These are phyloP conservation scores for Phytopythium kandeliae DNA, from an alignment of 352 stramenopile species.

Conservation along the genomic window DNA sequence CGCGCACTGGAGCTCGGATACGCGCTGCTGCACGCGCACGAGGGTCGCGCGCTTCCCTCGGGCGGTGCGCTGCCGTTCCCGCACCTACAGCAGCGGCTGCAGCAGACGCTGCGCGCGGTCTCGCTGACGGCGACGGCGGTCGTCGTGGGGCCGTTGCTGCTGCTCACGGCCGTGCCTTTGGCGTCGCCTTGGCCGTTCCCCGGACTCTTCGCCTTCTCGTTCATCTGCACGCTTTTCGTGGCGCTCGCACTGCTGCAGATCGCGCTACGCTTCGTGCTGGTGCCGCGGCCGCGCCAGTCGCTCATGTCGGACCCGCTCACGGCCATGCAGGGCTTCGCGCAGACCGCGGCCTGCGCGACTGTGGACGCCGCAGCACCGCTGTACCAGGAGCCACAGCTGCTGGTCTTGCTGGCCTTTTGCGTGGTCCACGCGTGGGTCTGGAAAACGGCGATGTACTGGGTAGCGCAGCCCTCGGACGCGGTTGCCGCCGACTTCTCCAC, in stretches of 20 bases:
- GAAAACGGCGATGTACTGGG: constrained; percentile 38
- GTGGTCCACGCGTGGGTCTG: constrained; percentile 43
- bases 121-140: constrained; percentile 20
- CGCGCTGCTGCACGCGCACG: constrained; percentile 29
- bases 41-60: background rate
- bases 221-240: constrained; percentile 18
- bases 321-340: constrained; percentile 18
- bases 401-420: constrained; percentile 34
- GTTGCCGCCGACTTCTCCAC: constrained; percentile 17
- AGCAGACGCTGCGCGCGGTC: constrained; percentile 44
- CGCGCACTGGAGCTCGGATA: constrained; percentile 47
- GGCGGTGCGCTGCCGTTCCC: constrained; percentile 19
- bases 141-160: constrained; percentile 16
- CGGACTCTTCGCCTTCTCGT: constrained; percentile 14
- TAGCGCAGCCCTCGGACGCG: constrained; percentile 9
- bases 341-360: constrained; percentile 27
- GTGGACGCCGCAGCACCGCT: constrained; percentile 25
- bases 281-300: constrained; percentile 25
- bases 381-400: constrained; percentile 38
- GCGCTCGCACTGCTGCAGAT: constrained; percentile 21
- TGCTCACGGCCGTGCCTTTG: constrained; percentile 21
- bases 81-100: constrained; percentile 47
- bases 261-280: constrained; percentile 35
- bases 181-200: constrained; percentile 30
- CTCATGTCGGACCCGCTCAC: constrained; percentile 15